Evolutionary conservation across 164 flowering plant species (phyloP), one percentile per base, ranked within the genome.

Genomic region (Vitis rupestris): DNA sequence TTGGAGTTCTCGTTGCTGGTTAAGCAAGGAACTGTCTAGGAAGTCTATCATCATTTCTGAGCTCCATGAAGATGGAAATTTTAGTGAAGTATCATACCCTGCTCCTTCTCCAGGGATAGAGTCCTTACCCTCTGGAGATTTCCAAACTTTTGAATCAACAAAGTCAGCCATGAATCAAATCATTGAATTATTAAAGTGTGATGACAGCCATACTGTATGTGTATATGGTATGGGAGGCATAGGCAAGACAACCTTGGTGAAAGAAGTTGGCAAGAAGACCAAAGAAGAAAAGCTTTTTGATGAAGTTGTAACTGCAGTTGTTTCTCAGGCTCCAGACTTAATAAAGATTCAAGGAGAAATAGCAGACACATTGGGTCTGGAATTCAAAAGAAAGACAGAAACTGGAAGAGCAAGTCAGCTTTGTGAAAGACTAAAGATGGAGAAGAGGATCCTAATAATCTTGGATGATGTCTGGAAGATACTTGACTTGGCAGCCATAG

Each of bases 211-310:
- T 15, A 51, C 10, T 9, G 12, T 60, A 8, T 50, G 60, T 15
- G 65, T 69, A 9, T 69, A 29, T 51, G 71, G 71, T 1, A 60
- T 60, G 29, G 64, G 59, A 10, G 71, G 71, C 8, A 31, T 69
- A 1, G 65, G 71, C 8, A 59, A 69, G 50, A 69, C 65, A n/a
- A 69, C 64, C 9, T 3, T 50, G 53, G 71, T 30, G 49, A 61
- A 27, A 8, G 50, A 50, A 61, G 30, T 50, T 23, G 58, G 48
- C 1, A 60, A 15, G 9, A 31, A 11, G 50, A 53, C 23, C 16
- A 19, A 49, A 15, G 56, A 58, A 13, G 8, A 19, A 13, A 58
- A 68, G 16, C 16, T 58, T 7, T 69, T 59, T 30, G 71, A 69
- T 14, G 11, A 15, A 8, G 64, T 69, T 7, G 57, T 61, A 2